phyloP scores from a whole-genome alignment of 495 filamentous ascomycete genomes.

The Niebla homalea region DNA sequence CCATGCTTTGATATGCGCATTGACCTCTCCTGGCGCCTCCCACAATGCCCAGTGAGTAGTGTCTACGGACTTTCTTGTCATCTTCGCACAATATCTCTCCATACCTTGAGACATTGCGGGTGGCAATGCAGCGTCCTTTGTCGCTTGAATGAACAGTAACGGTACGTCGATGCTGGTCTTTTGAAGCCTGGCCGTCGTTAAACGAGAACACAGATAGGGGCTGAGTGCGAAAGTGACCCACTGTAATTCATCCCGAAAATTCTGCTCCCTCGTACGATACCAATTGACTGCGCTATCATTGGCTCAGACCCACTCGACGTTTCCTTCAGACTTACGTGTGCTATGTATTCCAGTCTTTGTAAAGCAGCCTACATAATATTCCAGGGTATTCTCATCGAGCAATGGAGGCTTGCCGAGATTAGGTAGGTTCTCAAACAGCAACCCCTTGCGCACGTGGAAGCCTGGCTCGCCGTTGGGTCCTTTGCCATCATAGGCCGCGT shows the following conservation, averaged over 20 bases:
- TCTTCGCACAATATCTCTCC: constrained; percentile 46
- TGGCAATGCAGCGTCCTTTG: constrained; percentile 53
- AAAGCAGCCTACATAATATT: constrained; percentile 63
- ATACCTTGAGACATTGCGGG: constrained; percentile 54
- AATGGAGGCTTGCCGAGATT: constrained; percentile 36
- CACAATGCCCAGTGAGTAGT: constrained; percentile 58
- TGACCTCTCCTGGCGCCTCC: constrained; percentile 48
- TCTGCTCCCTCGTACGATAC: constrained; percentile 62
- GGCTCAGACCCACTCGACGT: constrained; percentile 4
- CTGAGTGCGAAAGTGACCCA: constrained; percentile 20
- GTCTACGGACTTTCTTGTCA: constrained; percentile 45
- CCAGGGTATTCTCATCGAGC: constrained; percentile 49
- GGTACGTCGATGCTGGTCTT: constrained; percentile 47
- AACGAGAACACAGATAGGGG: background rate
- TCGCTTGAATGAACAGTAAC: constrained; percentile 59
- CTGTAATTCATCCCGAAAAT: constrained; percentile 60
- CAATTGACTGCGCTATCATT: constrained; percentile 45
- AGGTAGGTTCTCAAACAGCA: constrained; percentile 40
- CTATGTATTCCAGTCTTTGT: constrained; percentile 59
- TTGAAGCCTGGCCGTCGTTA: constrained; percentile 16
- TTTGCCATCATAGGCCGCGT: constrained; percentile 51
- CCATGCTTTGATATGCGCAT: constrained; percentile 34
- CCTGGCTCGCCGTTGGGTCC: constrained; percentile 37
- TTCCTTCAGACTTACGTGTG: constrained; percentile 38
- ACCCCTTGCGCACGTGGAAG: constrained; percentile 43